phyloP scores from a whole-genome alignment of 2,329 filamentous ascomycete genomes.

The Paecilomyces sp. region DNA sequence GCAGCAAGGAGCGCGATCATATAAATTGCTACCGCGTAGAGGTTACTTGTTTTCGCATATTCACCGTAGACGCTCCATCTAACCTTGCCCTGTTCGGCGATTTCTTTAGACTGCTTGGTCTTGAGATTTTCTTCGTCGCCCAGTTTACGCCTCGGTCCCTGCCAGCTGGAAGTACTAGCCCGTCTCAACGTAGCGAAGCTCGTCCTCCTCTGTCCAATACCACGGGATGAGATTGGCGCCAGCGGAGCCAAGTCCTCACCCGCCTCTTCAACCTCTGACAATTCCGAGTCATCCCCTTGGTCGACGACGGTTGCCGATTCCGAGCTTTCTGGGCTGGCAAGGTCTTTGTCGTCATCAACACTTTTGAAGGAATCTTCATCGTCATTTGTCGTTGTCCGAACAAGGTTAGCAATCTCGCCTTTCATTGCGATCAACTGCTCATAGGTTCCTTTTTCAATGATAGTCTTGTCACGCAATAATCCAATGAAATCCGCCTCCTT shows the following conservation, averaged over 20 bases:
- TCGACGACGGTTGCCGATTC: slow-evolving; percentile 48
- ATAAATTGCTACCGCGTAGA: slow-evolving; percentile 76
- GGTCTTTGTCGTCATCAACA: slow-evolving; percentile 50
- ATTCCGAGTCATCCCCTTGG: slow-evolving; percentile 43
- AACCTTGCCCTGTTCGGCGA: slow-evolving; percentile 89
- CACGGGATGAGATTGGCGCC: slow-evolving; percentile 61
- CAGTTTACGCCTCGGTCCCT: slow-evolving; percentile 74
- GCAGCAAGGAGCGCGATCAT: slow-evolving; percentile 67
- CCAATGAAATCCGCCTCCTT: slow-evolving; percentile 84
- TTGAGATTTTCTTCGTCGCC: slow-evolving; percentile 72
- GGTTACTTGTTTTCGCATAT: slow-evolving; percentile 91
- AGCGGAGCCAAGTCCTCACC: slow-evolving; percentile 71
- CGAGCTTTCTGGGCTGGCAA: slow-evolving; percentile 63
- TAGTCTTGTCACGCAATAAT: slow-evolving; percentile 72
- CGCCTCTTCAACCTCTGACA: slow-evolving; percentile 49
- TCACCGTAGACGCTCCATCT: slow-evolving; percentile 94
- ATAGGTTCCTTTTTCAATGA: slow-evolving; percentile 85
- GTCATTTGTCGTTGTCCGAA: slow-evolving; percentile 57
- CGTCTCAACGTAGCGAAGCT: slow-evolving; percentile 79
- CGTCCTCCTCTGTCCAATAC: slow-evolving; percentile 52
- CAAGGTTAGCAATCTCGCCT: slow-evolving; percentile 76
- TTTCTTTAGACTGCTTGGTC: slow-evolving; percentile 81
- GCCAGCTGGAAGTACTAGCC: slow-evolving; percentile 87
- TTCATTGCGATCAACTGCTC: slow-evolving; percentile 89
- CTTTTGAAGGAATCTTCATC: slow-evolving; percentile 44